A percentile compares a stretch with the other conserved stretches of the same genome.
Evolutionary conservation across 805 yeast species (phyloP).

Genomic region (Candida coquimbonensis): DNA sequence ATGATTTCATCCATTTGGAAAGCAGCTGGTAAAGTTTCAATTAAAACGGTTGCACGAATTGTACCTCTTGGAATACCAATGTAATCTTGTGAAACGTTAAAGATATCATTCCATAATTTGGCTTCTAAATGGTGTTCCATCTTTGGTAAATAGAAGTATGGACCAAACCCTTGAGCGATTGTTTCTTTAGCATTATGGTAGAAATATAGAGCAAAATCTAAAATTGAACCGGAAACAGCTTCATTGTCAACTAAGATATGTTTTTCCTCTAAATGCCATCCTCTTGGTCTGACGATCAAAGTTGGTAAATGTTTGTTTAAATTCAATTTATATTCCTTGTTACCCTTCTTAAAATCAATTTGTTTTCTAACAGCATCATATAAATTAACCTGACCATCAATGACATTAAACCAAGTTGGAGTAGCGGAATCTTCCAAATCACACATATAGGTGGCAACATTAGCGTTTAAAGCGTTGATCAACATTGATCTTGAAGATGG

Average conservation of each 20-base stretch:
- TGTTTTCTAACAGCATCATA: constrained; percentile 70
- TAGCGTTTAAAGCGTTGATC: constrained; percentile 71
- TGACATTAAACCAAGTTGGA: constrained; percentile 76
- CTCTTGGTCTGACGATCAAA: constrained; percentile 79
- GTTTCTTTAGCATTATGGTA: constrained; percentile 65
- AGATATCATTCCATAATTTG: constrained; percentile 75
- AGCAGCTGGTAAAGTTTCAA: constrained; percentile 80
- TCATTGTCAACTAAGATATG: constrained; percentile 68
- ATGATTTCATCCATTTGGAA: constrained; percentile 83
- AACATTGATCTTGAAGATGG: constrained; percentile 83
- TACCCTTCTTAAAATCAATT: constrained; percentile 44
- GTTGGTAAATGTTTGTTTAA: constrained; percentile 57
- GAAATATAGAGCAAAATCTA: constrained; percentile 75
- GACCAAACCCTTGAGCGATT: constrained; percentile 62
- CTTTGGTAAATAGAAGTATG: constrained; percentile 77
- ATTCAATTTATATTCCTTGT: constrained; percentile 25
- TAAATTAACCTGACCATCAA: constrained; percentile 75
- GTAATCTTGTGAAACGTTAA: constrained; percentile 69
- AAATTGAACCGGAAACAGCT: constrained; percentile 69
- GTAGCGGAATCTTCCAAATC: constrained; percentile 82
- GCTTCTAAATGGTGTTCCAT: constrained; percentile 86
- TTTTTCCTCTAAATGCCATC: constrained; percentile 78
- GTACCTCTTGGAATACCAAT: constrained; percentile 67
- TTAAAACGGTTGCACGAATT: constrained; percentile 72
- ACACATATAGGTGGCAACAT: constrained; percentile 78